Percentiles rank a stretch among this genome's conserved stretches.
phyloP scores from a whole-genome alignment of 2,329 filamentous ascomycete species.

The Colletotrichum sp. region DNA sequence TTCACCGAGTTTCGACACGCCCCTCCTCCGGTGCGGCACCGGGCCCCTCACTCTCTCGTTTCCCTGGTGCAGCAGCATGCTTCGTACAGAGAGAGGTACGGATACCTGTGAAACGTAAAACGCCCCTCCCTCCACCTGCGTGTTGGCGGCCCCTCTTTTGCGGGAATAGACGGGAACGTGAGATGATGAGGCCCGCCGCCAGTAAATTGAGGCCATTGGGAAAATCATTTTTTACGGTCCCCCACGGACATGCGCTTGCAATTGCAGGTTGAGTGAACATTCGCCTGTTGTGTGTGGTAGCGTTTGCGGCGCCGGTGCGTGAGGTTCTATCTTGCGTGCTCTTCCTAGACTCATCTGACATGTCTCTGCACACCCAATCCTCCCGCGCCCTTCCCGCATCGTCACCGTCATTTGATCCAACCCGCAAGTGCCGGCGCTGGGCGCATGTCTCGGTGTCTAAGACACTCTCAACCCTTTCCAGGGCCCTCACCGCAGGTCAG shows the following conservation, averaged over 20 bases:
- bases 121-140: neutral
- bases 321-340: neutral
- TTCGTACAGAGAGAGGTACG: neutral
- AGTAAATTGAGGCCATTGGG: neutral
- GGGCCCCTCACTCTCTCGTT: neutral
- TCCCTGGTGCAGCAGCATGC: neutral
- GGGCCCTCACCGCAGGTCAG: slow-evolving; percentile 21
- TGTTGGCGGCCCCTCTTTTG: neutral
- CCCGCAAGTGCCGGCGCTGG: slow-evolving; percentile 1
- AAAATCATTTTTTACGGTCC: neutral
- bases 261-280: neutral
- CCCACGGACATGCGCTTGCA: neutral
- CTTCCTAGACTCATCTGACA: slow-evolving; percentile 5
- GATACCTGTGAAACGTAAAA: neutral
- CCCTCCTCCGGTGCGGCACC: neutral
- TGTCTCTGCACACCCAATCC: slow-evolving; percentile 6
- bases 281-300: neutral
- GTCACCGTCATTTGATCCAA: slow-evolving; percentile 21
- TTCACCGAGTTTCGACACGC: neutral
- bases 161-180: slow-evolving; percentile 17
- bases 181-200: neutral
- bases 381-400: slow-evolving; percentile 11
- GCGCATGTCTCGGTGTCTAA: slow-evolving; percentile 18
- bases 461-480: neutral
- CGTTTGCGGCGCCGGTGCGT: neutral